These are phyloP conservation scores for Tulasnella sp. DNA, from an alignment of 768 basidiomycete species.

Conservation along the genomic window DNA sequence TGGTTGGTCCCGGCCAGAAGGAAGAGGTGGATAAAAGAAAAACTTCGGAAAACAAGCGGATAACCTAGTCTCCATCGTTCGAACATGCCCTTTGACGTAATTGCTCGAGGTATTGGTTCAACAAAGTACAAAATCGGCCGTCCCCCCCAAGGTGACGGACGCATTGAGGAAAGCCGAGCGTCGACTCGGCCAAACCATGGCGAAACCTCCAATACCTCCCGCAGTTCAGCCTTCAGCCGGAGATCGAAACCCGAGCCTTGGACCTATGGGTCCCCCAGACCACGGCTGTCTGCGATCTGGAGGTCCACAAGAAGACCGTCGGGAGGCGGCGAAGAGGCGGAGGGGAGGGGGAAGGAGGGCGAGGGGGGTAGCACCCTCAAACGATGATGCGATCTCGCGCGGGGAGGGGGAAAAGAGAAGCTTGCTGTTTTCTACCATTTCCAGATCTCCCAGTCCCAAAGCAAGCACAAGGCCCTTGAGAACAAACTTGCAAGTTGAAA, in stretches of 20 bases:
- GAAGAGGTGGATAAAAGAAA: not conserved
- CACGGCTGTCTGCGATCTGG: not conserved
- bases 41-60: not conserved
- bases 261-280: not conserved
- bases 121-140: too few relatives aligned
- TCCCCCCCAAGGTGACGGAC: not conserved
- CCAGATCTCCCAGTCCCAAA: not conserved
- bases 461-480: too few relatives aligned
- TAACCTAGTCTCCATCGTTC: not conserved
- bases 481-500: too few relatives aligned
- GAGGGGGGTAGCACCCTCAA: not conserved
- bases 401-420: too few relatives aligned
- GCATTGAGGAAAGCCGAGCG: not conserved
- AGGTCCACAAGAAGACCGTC: not conserved
- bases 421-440: not conserved
- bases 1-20: not conserved
- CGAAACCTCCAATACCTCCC: not conserved
- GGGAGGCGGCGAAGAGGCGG: not conserved
- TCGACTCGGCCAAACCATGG: not conserved
- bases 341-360: not conserved
- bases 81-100: not conserved
- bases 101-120: not conserved
- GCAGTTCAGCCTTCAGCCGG: not conserved
- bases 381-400: not conserved
- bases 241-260: not conserved